Base-by-base conservation (phyloP, 2,329 filamentous ascomycete species). In the Claviceps spartinae region DNA sequence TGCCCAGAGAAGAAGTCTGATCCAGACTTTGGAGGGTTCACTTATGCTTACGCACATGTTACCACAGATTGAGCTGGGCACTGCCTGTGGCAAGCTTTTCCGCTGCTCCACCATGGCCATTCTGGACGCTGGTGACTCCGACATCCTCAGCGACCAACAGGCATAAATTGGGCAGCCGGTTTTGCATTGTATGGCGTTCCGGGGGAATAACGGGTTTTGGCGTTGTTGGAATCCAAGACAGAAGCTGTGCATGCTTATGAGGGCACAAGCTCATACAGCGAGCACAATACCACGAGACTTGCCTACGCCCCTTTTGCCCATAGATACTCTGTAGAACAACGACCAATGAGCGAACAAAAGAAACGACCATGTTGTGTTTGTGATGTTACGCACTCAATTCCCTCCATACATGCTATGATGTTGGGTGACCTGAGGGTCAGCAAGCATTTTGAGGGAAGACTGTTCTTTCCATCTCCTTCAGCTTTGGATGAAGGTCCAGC, bases 41-140 rank as follows among this genome's bases (percentile, higher is more conserved):
- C 63, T 63, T 67, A 63, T 70, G 80, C 81, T 84, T 76, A 85
- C 79, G 67, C 30, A 34, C 64, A 58, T 68, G 55, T 63, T 47
- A 22, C 54, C 54, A 72, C 72, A 97, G 90, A 96, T 97, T 70
- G 93, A 97, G 79, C 82, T 98, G 62, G 93, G 93, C 68, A 97
- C 90, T 69, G 90, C 89, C 64, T 96, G 90, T 78, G 93, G 93
- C 80, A 97, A 97, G 81, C 86, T 98, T 70, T 98, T 95, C 86
- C 83, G 89, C 65, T 95, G 88, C 83, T 91, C 88, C 62, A 95
- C 90, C 74, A 94, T 98, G 86, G 85, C 90, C 65, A 86, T 97
- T 69, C 78, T 97, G 62, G 93, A 98, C 75, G 89, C 90, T 70
- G 93, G 91, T 83, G 86, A 97, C 83, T 95, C 88, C 63, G 93